Evolutionary conservation across 2,329 filamentous ascomycete species (phyloP).

Genomic region (Colletotrichum aenigma): DNA sequence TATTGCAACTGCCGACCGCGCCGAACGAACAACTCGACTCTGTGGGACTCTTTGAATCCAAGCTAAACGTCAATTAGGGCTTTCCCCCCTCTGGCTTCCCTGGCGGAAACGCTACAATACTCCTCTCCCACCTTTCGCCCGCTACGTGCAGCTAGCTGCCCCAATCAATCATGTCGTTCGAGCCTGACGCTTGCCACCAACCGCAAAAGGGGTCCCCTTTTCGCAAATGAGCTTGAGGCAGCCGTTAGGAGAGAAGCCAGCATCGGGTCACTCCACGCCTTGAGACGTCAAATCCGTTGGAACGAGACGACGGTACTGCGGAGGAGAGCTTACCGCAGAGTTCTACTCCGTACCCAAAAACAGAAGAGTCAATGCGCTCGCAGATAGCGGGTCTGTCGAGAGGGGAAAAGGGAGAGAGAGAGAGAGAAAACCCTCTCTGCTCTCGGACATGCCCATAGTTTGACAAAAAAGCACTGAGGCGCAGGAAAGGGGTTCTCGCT

Average conservation of each 20-base stretch:
- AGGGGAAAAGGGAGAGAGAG: background rate
- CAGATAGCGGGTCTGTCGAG: background rate
- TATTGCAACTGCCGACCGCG: conserved; percentile 6
- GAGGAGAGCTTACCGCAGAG: background rate
- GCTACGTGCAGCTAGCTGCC: background rate
- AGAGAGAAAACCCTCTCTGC: background rate
- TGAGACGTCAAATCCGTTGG: conserved; percentile 1
- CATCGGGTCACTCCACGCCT: background rate
- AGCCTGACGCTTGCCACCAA: background rate
- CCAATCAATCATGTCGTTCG: background rate
- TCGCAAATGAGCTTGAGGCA: background rate
- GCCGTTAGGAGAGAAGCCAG: background rate
- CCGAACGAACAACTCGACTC: background rate
- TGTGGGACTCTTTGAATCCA: background rate
- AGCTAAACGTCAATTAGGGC: background rate
- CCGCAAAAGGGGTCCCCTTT: background rate
- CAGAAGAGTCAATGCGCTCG: background rate
- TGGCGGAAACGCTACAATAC: background rate
- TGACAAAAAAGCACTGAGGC: background rate
- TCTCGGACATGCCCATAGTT: background rate
- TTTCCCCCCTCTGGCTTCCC: background rate
- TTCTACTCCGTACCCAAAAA: background rate
- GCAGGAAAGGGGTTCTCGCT: background rate
- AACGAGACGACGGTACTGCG: background rate
- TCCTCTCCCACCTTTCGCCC: background rate